Evolutionary conservation across 2,329 filamentous ascomycete genomes (phyloP).

Genomic region (Botrytis elliptica): DNA sequence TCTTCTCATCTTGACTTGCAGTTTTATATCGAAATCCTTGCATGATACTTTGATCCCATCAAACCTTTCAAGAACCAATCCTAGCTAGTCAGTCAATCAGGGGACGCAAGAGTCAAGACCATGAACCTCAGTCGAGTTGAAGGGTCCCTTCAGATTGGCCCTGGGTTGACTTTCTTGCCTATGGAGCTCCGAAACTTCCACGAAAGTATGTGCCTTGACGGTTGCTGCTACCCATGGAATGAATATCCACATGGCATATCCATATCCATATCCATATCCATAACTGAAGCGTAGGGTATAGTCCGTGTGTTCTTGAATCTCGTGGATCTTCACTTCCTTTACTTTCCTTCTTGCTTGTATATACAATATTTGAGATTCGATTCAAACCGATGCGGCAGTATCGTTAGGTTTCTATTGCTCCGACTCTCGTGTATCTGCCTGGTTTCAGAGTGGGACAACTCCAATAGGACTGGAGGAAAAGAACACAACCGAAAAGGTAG

Average conservation of each 20-base stretch:
- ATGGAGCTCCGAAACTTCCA: slow-evolving; percentile 3
- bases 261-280: slow-evolving; percentile 6
- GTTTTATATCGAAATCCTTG: slow-evolving; percentile 13
- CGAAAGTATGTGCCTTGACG: slow-evolving; percentile 8
- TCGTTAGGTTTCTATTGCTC: slow-evolving; percentile 17
- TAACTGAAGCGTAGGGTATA: not conserved
- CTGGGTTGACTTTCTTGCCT: not conserved
- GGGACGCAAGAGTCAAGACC: slow-evolving; percentile 3
- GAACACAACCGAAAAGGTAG: not conserved
- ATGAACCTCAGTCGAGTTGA: not conserved
- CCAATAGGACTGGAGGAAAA: slow-evolving; percentile 16
- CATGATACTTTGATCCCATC: slow-evolving; percentile 1
- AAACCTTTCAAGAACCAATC: not conserved
- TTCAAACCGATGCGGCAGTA: not conserved
- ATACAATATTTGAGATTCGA: not conserved
- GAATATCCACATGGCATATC: slow-evolving; percentile 4
- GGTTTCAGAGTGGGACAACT: slow-evolving; percentile 21
- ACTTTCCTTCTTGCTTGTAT: slow-evolving; percentile 12
- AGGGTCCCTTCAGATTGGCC: slow-evolving; percentile 8
- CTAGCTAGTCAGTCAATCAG: not conserved
- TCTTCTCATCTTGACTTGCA: not conserved
- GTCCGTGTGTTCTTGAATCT: slow-evolving; percentile 22
- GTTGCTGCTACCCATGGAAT: slow-evolving; percentile 3
- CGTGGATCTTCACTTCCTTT: slow-evolving; percentile 14
- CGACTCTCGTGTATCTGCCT: slow-evolving; percentile 2